Evolutionary conservation across 139 green algal genomes (phyloP), one percentile per base, ranked within the genome.

Genomic region (Volvox africanus): DNA sequence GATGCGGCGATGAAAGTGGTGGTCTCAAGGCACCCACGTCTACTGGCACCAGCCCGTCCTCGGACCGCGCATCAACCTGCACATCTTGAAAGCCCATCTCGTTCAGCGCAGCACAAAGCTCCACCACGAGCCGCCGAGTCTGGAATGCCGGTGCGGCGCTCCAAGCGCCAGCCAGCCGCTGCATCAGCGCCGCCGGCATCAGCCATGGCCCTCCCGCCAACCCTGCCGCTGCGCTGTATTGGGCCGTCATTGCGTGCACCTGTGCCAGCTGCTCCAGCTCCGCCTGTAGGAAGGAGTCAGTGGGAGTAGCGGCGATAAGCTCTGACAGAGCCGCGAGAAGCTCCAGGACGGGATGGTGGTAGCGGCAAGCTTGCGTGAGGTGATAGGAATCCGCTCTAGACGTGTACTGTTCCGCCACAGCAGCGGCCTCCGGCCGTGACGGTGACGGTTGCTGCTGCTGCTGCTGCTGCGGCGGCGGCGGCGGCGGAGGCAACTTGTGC

Each of bases 201-300:
- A 21, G 21, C 77, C 2, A 33, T 19, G 71, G 65, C 37, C 0
- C 5, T 18, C 69, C 16, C 88, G 79, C n/a, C 36, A 11, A 26
- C 78, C 35, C 37, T 33, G 78, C 77, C 21, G 32, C 61, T 28
- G n/a, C 92, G 35, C 22, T 35, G 68, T 61, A 89, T 6, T 89
- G 68, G 9, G 14, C 28, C 5, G 50, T 9, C 50, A 82, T 78
- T 1, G 55, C 92, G 55, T 73, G 95, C 28, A 78, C 96, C 36
- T 50, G 61, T 21, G 86, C 93, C 28, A 95, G 44, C 37, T 86
- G 96, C 61, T 87, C 90, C 35, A 88, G 95, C 16, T 96, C 95
- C 1, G 86, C 96, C 65, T 92, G 95, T 28, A 91, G 95, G 2
- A 89, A 95, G 0, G 67, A 75, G 80, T 88, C 88, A 6, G 44